A percentile compares a stretch with the other conserved stretches of the same genome.
phyloP scores from a whole-genome alignment of 768 basidiomycete genomes.

The Kwoniella sp. region DNA sequence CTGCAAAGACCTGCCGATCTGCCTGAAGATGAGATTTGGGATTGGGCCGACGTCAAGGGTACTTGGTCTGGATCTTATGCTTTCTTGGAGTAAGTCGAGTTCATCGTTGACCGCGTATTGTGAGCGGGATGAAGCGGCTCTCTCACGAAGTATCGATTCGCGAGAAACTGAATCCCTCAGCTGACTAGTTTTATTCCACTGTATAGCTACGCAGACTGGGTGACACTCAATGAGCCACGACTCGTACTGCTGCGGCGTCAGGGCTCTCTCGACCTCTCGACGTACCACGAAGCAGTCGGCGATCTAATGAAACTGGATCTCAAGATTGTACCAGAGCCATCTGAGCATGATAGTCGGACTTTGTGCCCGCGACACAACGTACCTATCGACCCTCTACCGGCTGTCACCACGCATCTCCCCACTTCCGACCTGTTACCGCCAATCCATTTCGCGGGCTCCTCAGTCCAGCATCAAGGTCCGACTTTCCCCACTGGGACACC shows the following conservation, averaged over 20 bases:
- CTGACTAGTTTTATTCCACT: too few relatives aligned
- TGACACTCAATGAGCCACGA: conserved; percentile 40
- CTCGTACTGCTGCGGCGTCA: conserved; percentile 20
- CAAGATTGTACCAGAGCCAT: conserved; percentile 23
- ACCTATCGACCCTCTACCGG: conserved; percentile 14
- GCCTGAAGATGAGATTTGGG: conserved; percentile 36
- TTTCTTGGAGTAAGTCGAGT: conserved; percentile 52
- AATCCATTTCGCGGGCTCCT: conserved; percentile 44
- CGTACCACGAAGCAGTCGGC: conserved; percentile 47
- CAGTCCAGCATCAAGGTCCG: conserved; percentile 20
- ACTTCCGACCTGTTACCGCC: conserved; percentile 41
- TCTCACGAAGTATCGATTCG: too few relatives aligned
- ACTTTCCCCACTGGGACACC: conserved; percentile 25
- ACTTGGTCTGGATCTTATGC: conserved; percentile 54
- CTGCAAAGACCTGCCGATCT: conserved; percentile 31
- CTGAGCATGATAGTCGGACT: conserved; percentile 1
- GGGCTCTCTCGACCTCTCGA: conserved; percentile 32
- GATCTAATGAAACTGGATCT: conserved; percentile 46
- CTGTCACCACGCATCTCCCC: conserved; percentile 30
- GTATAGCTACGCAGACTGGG: conserved; percentile 47
- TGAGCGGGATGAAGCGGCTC: too few relatives aligned
- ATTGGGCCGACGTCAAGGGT: conserved; percentile 53
- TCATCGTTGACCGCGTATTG: background rate
- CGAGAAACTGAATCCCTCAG: background rate
- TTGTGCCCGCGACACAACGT: background rate